Base-by-base conservation (phyloP, 148 eudicot genomes). In the Vaccinium corymbosum region DNA sequence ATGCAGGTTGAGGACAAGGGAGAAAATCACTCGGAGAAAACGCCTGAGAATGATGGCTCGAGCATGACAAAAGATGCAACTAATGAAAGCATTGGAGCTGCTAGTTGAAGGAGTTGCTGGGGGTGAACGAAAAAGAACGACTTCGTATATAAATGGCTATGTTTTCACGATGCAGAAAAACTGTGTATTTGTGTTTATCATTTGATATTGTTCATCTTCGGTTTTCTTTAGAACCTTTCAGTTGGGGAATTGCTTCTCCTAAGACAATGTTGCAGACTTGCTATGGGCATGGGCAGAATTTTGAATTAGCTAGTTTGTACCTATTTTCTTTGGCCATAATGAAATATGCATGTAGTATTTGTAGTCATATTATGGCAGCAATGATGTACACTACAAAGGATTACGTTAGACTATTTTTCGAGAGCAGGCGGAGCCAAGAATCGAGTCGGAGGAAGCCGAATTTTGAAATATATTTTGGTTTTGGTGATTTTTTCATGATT, bases 81-180 rank as follows among this genome's bases (percentile, higher is more conserved):
- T 79, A 76, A 79, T 78, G 82, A 50, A 51, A 73, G 79, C 42
- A 29, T 59, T 27, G 82, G 72, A 76, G 52, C 66, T 84, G 35
- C 73, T 68, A 0, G 38, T 68, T 68, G 73, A 68, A 68, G 73
- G 73, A 68, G 73, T 29, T 68, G 35, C 29, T 61, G 74, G 27
- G 71, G 74, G 17, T 48, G 27, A 49, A 64, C 19, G 71, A 59
- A 57, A 42, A 80, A 15, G 22, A 16, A 9, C 7, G 25, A 12
- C 11, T 59, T 2, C 29, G 38, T 50, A 56, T 53, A 52, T 78
- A 78, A 29, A 52, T 78, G 81, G 16, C 12, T 12, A 0, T 16
- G 2, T 14, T 78, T 78, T 51, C 17, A 12, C 27, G 72, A 27
- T 27, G 16, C 72, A 66, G 72, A 10, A 25, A 27, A 25, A 66